Base-by-base conservation (phyloP, 257 asterid genomes). In the Mentha longifolia region DNA sequence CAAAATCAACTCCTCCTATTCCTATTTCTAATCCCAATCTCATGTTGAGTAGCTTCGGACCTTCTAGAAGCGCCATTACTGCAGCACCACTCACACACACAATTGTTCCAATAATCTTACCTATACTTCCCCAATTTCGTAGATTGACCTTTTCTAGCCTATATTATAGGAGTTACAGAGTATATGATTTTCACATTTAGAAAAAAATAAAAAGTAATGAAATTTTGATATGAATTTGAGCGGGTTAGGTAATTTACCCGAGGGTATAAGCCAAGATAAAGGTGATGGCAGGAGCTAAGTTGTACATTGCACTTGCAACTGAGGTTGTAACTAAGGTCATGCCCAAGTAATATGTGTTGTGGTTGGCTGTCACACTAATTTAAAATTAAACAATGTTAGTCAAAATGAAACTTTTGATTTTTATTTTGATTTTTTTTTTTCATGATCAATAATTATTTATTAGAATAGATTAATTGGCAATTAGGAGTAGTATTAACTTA, bases 1-100 rank as follows among this genome's bases (percentile, higher is more conserved):
- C 25, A 22, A 22, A 76, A 67, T 61, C 33, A 46, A 17, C 61
- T 51, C 49, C 80, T 17, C 7, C n/a, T n/a, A n/a, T n/a, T n/a
- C n/a, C n/a, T n/a, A n/a, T n/a, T n/a, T n/a, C n/a, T n/a, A n/a
- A n/a, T n/a, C n/a, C 25, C 3, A 69, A 20, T 52, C 73, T 85
- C 71, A 62, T 65, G 65, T 84, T 83, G 1, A 87, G 85, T 47
- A 91, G 59, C 70, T 84, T 91, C 10, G 93, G 92, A 14, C 97
- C 97, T 87, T 87, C 84, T 14, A 84, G 20, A 43, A 87, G 55
- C 57, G 88, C 85, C 90, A 87, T 85, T 22, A 73, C 74, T 39
- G 76, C 72, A 7, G 96, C 96, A 50, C 95, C 96, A 16, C 74
- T 67, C 14, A 91, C 86, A 65, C 92, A 87, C 1, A 86, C 25